Evolutionary conservation across 1,139 yeast genomes (phyloP).

Genomic region (Insectozyma bohioensis): DNA sequence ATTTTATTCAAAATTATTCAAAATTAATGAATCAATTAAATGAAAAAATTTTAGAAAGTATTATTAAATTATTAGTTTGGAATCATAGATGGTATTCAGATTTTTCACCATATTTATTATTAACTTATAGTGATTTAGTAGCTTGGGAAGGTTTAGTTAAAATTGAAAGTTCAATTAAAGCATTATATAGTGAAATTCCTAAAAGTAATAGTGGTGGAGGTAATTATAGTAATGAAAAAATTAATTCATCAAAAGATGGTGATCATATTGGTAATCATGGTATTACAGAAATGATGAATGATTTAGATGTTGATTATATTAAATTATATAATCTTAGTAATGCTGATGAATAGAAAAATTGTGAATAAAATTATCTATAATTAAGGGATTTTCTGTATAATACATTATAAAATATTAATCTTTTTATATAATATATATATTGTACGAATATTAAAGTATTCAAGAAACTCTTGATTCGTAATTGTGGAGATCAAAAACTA

Average conservation of each 20-base stretch:
- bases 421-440: too few species aligned
- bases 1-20: slow-evolving; percentile 30
- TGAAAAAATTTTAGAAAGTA: slow-evolving; percentile 63
- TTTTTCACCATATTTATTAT: slow-evolving; percentile 68
- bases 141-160: slow-evolving; percentile 78
- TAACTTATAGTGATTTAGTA: slow-evolving; percentile 58
- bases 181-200: slow-evolving; percentile 53
- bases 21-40: slow-evolving; percentile 51
- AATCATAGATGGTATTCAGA: slow-evolving; percentile 97
- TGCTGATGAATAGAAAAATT: slow-evolving; percentile 42
- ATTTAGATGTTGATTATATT: slow-evolving; percentile 46
- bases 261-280: slow-evolving; percentile 47
- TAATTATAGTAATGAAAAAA: slow-evolving; percentile 1
- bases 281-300: slow-evolving; percentile 58
- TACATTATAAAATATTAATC: too few species aligned
- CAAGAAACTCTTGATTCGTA: too few species aligned
- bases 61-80: slow-evolving; percentile 85
- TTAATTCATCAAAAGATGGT: slow-evolving; percentile 7
- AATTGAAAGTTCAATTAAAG: slow-evolving; percentile 73
- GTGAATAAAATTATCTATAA: too few species aligned
- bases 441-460: too few species aligned
- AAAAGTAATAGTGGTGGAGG: slow-evolving; percentile 6
- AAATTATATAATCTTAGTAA: slow-evolving; percentile 46
- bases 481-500: too few species aligned
- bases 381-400: too few species aligned